A percentile compares a stretch with the other conserved stretches of the same genome.
Evolutionary conservation across 306 rosid species (phyloP).

Genomic region (Rosa multiflora): DNA sequence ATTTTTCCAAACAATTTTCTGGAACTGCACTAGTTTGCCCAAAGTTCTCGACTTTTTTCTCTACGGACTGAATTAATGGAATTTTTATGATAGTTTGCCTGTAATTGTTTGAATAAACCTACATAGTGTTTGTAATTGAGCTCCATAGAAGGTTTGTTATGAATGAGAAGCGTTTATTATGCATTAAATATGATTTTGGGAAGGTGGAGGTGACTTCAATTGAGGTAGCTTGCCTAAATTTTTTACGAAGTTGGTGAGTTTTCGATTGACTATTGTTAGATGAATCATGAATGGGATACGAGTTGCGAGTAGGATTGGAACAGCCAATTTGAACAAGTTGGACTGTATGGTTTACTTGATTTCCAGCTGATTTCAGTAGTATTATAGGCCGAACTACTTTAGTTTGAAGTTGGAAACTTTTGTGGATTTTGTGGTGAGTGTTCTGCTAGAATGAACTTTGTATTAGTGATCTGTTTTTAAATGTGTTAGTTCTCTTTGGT

Average conservation of each 20-base stretch:
- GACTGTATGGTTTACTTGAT: too few relatives aligned
- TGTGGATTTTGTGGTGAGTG: not conserved
- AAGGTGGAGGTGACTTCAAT: not conserved
- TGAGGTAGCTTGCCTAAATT: not conserved
- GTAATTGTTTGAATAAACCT: not conserved
- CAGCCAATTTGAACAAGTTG: not conserved
- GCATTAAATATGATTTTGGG: too few relatives aligned
- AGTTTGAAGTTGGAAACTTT: not conserved
- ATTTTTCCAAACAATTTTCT: not conserved
- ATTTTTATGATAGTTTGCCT: not conserved
- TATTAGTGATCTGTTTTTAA: not conserved
- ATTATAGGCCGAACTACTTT: not conserved
- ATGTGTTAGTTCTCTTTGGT: constrained; percentile 8
- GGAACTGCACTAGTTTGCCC: not conserved
- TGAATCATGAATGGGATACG: too few relatives aligned
- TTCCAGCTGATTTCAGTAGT: not conserved
- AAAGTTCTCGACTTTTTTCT: not conserved
- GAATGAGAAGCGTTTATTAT: not conserved
- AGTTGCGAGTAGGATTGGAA: not conserved
- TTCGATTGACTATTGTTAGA: too few relatives aligned
- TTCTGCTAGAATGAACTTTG: not conserved
- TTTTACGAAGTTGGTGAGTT: too few relatives aligned
- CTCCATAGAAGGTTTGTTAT: not conserved
- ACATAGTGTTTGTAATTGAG: not conserved
- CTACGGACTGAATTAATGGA: not conserved